Conservation (phyloP, 2,329 filamentous ascomycete genomes). For the Penicillium sp. region DNA sequence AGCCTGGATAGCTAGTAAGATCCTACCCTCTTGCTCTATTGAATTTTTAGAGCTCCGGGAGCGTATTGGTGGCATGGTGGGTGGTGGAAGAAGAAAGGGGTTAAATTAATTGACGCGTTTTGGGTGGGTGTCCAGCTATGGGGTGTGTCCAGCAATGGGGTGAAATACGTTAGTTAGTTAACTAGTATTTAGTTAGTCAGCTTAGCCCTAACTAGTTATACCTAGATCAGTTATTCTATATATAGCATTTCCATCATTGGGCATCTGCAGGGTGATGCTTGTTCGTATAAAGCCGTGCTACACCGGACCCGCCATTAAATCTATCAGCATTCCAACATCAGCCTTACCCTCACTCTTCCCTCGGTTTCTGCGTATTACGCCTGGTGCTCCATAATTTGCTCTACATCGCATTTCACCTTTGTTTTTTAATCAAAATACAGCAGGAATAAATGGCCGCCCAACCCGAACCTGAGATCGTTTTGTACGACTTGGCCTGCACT, state of each 20-base stretch:
- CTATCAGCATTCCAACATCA: not conserved
- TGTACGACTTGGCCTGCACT: conserved; percentile 45
- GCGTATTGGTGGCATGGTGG: too few relatives aligned
- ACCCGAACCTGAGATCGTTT: conserved; percentile 36
- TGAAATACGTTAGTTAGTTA: too few relatives aligned
- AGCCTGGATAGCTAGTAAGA: too few relatives aligned
- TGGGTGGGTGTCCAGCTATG: too few relatives aligned
- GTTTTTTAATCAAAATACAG: not conserved
- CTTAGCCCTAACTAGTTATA: too few relatives aligned
- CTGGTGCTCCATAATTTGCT: not conserved
- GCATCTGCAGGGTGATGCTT: not conserved
- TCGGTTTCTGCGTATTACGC: not conserved
- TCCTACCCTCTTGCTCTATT: too few relatives aligned
- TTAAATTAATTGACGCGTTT: too few relatives aligned
- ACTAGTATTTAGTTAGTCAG: too few relatives aligned
- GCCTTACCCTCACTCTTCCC: not conserved
- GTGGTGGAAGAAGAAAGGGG: too few relatives aligned
- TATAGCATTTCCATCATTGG: not conserved
- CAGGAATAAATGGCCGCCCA: not conserved
- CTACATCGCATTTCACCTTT: not conserved
- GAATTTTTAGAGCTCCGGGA: too few relatives aligned
- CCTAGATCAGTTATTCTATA: not conserved
- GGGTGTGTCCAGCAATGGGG: too few relatives aligned
- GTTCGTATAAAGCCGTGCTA: not conserved
- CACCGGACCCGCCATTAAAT: not conserved